A percentile compares a stretch with the other conserved stretches of the same genome.
Evolutionary conservation across 345 rosid species (phyloP).

Genomic region (Zanthoxylum bungeanum): DNA sequence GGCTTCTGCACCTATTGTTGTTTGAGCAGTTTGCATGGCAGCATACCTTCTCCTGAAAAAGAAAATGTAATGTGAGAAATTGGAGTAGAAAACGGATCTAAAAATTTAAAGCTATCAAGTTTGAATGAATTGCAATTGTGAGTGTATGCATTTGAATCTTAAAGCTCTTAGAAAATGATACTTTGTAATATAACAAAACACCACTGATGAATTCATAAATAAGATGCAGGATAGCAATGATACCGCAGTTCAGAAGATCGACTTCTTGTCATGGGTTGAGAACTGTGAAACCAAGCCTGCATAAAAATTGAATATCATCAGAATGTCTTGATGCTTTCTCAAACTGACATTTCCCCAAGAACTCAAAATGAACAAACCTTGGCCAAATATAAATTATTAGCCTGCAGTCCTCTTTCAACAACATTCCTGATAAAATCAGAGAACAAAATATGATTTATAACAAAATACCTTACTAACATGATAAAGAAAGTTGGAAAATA

Average conservation of each 20-base stretch:
- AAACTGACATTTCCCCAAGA: constrained; percentile 5
- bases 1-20: constrained; percentile 35
- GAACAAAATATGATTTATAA: background rate
- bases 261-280: constrained; percentile 79
- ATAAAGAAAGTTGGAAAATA: background rate
- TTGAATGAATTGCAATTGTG: background rate
- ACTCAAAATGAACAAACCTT: constrained; percentile 36
- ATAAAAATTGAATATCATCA: constrained; percentile 13
- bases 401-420: constrained; percentile 44
- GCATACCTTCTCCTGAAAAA: constrained; percentile 60
- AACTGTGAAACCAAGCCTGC: constrained; percentile 76
- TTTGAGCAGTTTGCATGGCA: constrained; percentile 56
- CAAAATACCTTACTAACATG: background rate
- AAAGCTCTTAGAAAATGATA: background rate
- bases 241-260: constrained; percentile 75
- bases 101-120: background rate
- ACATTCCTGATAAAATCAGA: constrained; percentile 30
- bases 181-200: too few species aligned
- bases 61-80: background rate
- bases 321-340: constrained; percentile 2
- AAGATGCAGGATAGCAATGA: background rate
- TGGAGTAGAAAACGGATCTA: background rate
- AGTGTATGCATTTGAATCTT: background rate
- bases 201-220: too few species aligned
- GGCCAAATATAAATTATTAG: constrained; percentile 52